A percentile compares a stretch with the other conserved stretches of the same genome.
These are phyloP conservation scores for Calocybe cyanea DNA, from an alignment of 768 basidiomycete species.

Conservation along the genomic window DNA sequence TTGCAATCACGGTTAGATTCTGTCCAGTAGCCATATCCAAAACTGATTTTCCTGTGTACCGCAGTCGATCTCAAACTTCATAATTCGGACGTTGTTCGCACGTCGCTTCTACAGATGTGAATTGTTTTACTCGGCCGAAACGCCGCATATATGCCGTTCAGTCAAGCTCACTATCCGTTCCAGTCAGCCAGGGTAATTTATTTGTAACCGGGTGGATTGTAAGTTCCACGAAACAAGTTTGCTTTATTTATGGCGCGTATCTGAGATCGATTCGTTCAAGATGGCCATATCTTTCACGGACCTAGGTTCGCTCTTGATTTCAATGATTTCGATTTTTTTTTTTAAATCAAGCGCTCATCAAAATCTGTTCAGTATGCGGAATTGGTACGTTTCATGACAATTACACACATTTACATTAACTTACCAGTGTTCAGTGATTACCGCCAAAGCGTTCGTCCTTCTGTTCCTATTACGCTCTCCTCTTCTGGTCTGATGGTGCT, in stretches of 20 bases:
- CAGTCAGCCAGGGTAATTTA: constrained; percentile 45
- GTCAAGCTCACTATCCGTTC: not conserved
- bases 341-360: no score
- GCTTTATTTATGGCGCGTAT: not conserved
- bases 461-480: not conserved
- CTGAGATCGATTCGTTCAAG: constrained; percentile 16
- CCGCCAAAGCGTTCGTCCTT: constrained; percentile 44
- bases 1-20: constrained; percentile 46
- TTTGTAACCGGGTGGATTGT: constrained; percentile 44
- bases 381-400: constrained; percentile 26
- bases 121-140: no score
- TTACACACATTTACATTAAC: constrained; percentile 1
- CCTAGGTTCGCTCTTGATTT: constrained; percentile 36
- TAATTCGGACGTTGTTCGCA: constrained; percentile 50
- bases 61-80: constrained; percentile 46
- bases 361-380: constrained; percentile 26
- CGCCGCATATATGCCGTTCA: no score
- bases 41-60: not conserved
- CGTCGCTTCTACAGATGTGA: constrained; percentile 46
- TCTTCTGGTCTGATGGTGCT: no score
- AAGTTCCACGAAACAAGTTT: constrained; percentile 20
- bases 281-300: constrained; percentile 38
- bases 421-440: constrained; percentile 41
- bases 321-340: no score
- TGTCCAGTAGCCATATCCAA: not conserved